phyloP scores from a whole-genome alignment of 2,329 filamentous ascomycete species.

The Myriosclerotinia curreyana region DNA sequence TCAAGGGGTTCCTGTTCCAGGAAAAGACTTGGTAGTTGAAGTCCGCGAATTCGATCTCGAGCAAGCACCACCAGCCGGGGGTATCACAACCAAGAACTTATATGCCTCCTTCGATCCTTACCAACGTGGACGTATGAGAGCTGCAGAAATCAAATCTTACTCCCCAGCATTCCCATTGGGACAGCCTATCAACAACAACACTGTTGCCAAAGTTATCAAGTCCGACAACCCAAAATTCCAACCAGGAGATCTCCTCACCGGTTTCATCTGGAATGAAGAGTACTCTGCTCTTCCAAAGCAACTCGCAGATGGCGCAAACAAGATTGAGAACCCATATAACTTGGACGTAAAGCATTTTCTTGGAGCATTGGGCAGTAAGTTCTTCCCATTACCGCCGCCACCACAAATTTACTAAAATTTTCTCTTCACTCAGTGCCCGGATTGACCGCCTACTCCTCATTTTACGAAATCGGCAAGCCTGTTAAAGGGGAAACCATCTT shows the following conservation, averaged over 20 bases:
- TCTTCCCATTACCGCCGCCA: neutral
- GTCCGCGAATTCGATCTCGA: slow-evolving; percentile 64
- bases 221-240: slow-evolving; percentile 62
- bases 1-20: slow-evolving; percentile 62
- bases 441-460: slow-evolving; percentile 69
- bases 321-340: slow-evolving; percentile 67
- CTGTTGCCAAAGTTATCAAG: slow-evolving; percentile 67
- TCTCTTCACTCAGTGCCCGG: slow-evolving; percentile 54
- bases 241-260: slow-evolving; percentile 64
- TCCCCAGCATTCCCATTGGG: slow-evolving; percentile 58
- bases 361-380: slow-evolving; percentile 62
- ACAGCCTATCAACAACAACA: slow-evolving; percentile 61
- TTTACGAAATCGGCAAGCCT: slow-evolving; percentile 72
- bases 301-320: slow-evolving; percentile 44
- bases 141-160: slow-evolving; percentile 64
- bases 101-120: slow-evolving; percentile 76
- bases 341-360: slow-evolving; percentile 67
- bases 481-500: slow-evolving; percentile 77
- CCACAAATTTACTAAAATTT: neutral
- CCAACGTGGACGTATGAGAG: slow-evolving; percentile 75
- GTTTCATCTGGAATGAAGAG: slow-evolving; percentile 60
- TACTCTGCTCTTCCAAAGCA: slow-evolving; percentile 56
- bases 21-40: slow-evolving; percentile 68
- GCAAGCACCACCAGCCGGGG: slow-evolving; percentile 58
- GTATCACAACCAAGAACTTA: slow-evolving; percentile 66